Evolutionary conservation across 352 stramenopile genomes (phyloP).

Genomic region (Globisporangium nunn): DNA sequence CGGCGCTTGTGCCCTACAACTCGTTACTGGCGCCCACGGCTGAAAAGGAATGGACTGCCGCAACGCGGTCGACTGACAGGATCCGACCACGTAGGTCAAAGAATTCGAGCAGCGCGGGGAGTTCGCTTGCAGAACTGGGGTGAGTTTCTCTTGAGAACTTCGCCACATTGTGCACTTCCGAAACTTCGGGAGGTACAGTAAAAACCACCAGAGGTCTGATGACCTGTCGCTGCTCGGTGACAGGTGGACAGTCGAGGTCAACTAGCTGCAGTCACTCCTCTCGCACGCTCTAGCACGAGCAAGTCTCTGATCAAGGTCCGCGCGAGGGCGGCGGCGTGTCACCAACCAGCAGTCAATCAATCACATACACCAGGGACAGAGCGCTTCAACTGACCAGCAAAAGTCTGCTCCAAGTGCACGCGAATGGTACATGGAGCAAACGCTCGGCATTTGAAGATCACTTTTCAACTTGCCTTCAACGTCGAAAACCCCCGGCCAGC

Average conservation of each 20-base stretch:
- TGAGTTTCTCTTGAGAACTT: too few relatives aligned
- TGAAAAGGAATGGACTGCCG: too few relatives aligned
- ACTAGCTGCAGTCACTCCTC: neutral
- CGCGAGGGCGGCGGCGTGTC: neutral
- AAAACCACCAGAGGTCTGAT: neutral
- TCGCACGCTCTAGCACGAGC: neutral
- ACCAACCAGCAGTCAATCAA: neutral
- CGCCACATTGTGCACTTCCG: too few relatives aligned
- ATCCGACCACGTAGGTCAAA: neutral
- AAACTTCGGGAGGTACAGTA: too few relatives aligned
- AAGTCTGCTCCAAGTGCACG: neutral
- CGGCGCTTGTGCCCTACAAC: too few relatives aligned
- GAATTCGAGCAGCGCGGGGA: too few relatives aligned
- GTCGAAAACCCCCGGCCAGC: neutral
- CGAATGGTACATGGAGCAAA: neutral
- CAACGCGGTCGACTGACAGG: too few relatives aligned
- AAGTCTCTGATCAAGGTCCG: neutral
- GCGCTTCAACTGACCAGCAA: neutral
- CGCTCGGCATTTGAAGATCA: neutral
- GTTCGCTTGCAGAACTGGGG: too few relatives aligned
- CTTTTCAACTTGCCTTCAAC: slow-evolving; percentile 7
- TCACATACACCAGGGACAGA: neutral
- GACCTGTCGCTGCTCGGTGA: neutral
- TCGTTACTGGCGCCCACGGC: too few relatives aligned
- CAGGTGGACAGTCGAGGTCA: neutral